Evolutionary conservation across 371 early-diverging fungal species (phyloP), one percentile per base, ranked within the genome.

Genomic region (Paraphysoderma sedebokerense): DNA sequence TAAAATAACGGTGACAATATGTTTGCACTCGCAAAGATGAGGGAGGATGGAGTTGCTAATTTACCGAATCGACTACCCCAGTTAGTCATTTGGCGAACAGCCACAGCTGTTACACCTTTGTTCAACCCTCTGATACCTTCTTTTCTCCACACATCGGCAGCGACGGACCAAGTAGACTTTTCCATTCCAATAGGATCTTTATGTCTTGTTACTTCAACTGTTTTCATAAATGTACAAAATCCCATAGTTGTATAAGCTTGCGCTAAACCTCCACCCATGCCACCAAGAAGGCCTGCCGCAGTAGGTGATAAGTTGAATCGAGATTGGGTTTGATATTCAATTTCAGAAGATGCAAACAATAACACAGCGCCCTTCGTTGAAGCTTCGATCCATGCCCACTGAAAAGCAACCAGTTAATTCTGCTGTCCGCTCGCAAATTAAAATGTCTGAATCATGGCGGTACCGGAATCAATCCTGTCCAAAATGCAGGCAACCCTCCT

Each of bases 161-260:
- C 96, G 38, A 92, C 76, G 35, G 70, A 66, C 53, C 80, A 73
- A 44, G 89, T 85, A 19, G 91, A 87, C 39, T 70, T 60, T 35
- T 66, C 70, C 15, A 65, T 80, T 42, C 63, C 65, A 28, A 57
- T 52, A 47, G 77, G 72, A 48, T 70, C 73, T 67, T 92, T 95
- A 72, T 87, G 88, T 32, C 93, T 76, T 3, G 96, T 96, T 37
- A 96, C 92, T 55, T 96, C 96, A 17, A 96, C 96, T 1, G 96
- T 95, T 66, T 93, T 93, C 96, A 96, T 96, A 61, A 93, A 96
- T 0, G 96, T 96, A 67, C 93, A 93, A 67, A 93, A 92, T 5
- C 96, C 93, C 93, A 92, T 95, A 24, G 96, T 92, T 28, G 89
- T 79, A 70, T 95, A 91, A 0, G 95, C 92, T 68, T 90, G 84